phyloP scores from a whole-genome alignment of 768 basidiomycete species.

The Boletus barrowsii region DNA sequence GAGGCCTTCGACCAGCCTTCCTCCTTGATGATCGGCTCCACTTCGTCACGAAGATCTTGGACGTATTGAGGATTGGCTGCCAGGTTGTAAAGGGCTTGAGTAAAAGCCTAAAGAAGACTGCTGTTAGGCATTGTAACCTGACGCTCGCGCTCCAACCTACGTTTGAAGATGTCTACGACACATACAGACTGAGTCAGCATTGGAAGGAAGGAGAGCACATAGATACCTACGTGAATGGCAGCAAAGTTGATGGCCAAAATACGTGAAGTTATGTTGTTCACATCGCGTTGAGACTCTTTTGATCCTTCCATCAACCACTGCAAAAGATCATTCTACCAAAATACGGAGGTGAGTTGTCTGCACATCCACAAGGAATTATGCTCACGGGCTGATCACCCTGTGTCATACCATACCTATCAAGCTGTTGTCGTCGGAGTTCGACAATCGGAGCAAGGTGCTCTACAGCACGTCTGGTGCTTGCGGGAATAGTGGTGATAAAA shows the following conservation, averaged over 20 bases:
- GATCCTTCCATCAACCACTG: constrained; percentile 32
- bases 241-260: constrained; percentile 21
- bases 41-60: constrained; percentile 14
- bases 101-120: constrained; percentile 1
- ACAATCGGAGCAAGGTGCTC: constrained; percentile 28
- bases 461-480: constrained; percentile 4
- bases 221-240: constrained; percentile 18
- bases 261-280: constrained; percentile 19
- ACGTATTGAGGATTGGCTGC: constrained; percentile 16
- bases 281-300: constrained; percentile 6
- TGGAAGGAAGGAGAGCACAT: too few species aligned
- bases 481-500: not conserved
- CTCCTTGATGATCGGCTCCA: constrained; percentile 7
- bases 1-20: constrained; percentile 20
- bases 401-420: not conserved
- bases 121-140: not conserved
- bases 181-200: not conserved
- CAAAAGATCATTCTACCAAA: constrained; percentile 31
- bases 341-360: not conserved
- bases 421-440: not conserved
- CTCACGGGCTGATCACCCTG: not conserved
- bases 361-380: not conserved
- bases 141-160: not conserved
- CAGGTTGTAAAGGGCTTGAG: constrained; percentile 8
- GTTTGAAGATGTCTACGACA: constrained; percentile 9